Evolutionary conservation across 345 rosid genomes (phyloP).

Genomic region (Ceriops decandra): DNA sequence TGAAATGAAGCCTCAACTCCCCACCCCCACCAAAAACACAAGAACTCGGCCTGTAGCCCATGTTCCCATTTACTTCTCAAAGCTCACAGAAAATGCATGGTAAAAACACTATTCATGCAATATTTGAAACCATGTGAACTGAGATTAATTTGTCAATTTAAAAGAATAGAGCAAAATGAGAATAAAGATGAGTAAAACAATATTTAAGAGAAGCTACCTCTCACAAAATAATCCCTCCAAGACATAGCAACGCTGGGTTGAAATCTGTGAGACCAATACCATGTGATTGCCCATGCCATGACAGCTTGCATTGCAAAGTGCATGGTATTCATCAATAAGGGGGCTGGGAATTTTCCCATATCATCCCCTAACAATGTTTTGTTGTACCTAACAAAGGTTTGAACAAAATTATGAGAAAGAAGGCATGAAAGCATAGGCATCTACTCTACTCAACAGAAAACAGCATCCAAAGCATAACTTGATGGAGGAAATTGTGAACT

Average conservation of each 20-base stretch:
- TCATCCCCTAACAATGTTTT: slow-evolving; percentile 95
- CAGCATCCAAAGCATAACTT: not conserved
- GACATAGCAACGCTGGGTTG: slow-evolving; percentile 61
- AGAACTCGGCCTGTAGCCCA: no score
- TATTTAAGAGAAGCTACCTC: slow-evolving; percentile 44
- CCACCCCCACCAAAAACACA: no score
- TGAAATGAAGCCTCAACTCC: no score
- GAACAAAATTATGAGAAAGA: not conserved
- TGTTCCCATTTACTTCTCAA: no score
- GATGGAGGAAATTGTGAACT: slow-evolving; percentile 36
- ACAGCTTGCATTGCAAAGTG: slow-evolving; percentile 94
- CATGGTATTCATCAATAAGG: slow-evolving; percentile 87
- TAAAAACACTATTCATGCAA: no score
- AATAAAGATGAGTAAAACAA: not conserved
- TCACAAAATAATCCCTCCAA: slow-evolving; percentile 74
- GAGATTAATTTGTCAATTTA: not conserved
- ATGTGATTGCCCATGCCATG: slow-evolving; percentile 67
- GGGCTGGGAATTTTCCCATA: slow-evolving; percentile 96
- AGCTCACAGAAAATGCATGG: no score
- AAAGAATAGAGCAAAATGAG: not conserved
- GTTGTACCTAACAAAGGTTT: slow-evolving; percentile 55
- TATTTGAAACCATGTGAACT: no score
- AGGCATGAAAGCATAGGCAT: not conserved
- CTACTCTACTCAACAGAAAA: not conserved
- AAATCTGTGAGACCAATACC: slow-evolving; percentile 82